Evolutionary conservation across 306 rosid genomes (phyloP).

Genomic region (Vigna angularis): DNA sequence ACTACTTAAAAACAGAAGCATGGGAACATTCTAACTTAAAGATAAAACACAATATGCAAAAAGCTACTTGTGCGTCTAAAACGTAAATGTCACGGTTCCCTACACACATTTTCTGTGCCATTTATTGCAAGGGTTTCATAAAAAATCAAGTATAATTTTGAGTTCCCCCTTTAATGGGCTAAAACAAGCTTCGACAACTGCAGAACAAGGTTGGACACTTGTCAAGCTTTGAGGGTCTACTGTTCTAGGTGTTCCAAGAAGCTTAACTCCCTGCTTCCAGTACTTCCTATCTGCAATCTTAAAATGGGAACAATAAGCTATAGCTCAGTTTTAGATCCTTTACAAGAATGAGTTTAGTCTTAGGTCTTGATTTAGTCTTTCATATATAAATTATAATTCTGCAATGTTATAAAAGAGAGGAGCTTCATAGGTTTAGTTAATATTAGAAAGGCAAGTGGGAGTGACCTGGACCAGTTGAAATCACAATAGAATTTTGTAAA

Average conservation of each 20-base stretch:
- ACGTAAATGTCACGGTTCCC: neutral
- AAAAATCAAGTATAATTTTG: constrained; percentile 49
- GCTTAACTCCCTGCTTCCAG: constrained; percentile 98
- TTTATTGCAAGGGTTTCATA: constrained; percentile 36
- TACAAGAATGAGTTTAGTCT: neutral
- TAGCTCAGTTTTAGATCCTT: constrained; percentile 10
- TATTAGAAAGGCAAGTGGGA: constrained; percentile 29
- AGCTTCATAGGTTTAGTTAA: neutral
- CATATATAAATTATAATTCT: constrained; percentile 29
- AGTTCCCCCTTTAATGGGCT: constrained; percentile 75
- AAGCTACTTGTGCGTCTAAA: neutral
- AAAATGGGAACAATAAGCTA: constrained; percentile 38
- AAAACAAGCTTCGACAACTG: constrained; percentile 67
- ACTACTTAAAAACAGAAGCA: too few species aligned
- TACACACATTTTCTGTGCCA: neutral
- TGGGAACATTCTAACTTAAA: neutral
- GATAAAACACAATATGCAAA: neutral
- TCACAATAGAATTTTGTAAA: constrained; percentile 61
- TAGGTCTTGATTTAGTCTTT: constrained; percentile 17
- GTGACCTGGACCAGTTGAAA: constrained; percentile 91
- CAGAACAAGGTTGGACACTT: constrained; percentile 49
- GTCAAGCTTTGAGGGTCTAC: constrained; percentile 50
- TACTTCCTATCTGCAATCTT: constrained; percentile 74
- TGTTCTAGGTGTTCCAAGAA: constrained; percentile 70
- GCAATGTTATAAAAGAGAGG: neutral